Evolutionary conservation across 169 alveolate genomes (phyloP).

Genomic region (Plasmodium berghei): DNA sequence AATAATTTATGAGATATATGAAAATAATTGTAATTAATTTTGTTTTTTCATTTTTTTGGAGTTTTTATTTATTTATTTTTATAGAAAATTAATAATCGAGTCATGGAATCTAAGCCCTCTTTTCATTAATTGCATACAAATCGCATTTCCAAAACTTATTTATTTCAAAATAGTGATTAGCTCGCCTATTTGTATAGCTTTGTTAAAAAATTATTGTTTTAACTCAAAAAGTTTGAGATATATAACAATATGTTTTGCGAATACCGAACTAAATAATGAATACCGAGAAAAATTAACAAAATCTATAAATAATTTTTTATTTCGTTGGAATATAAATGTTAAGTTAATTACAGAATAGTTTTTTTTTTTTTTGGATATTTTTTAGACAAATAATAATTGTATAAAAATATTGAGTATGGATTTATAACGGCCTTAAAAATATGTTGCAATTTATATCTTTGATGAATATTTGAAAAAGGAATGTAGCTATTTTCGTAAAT

Average conservation of each 20-base stretch:
- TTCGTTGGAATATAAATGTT: slow-evolving; percentile 25
- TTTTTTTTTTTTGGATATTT: no score
- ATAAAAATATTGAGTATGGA: no score
- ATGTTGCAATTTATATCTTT: no score
- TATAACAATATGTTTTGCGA: slow-evolving; percentile 2
- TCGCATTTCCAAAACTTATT: slow-evolving; percentile 12
- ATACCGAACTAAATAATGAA: not conserved
- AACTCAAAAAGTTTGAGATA: slow-evolving; percentile 23
- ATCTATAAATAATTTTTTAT: slow-evolving; percentile 12
- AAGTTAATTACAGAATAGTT: slow-evolving; percentile 20
- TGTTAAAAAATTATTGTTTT: slow-evolving; percentile 38
- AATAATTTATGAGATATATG: not conserved
- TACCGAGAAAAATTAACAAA: slow-evolving; percentile 27
- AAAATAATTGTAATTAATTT: not conserved
- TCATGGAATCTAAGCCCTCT: slow-evolving; percentile 27
- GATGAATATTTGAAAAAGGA: no score
- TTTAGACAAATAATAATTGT: no score
- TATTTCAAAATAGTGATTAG: slow-evolving; percentile 15
- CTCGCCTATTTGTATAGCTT: slow-evolving; percentile 32
- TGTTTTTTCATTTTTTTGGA: not conserved
- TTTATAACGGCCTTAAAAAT: no score
- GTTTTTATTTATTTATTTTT: not conserved
- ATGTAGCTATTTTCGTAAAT: no score
- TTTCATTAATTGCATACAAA: slow-evolving; percentile 35
- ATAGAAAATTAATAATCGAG: slow-evolving; percentile 25